These are phyloP conservation scores for Gossypium gossypioides DNA, from an alignment of 441 rosid genomes.

Conservation along the genomic window DNA sequence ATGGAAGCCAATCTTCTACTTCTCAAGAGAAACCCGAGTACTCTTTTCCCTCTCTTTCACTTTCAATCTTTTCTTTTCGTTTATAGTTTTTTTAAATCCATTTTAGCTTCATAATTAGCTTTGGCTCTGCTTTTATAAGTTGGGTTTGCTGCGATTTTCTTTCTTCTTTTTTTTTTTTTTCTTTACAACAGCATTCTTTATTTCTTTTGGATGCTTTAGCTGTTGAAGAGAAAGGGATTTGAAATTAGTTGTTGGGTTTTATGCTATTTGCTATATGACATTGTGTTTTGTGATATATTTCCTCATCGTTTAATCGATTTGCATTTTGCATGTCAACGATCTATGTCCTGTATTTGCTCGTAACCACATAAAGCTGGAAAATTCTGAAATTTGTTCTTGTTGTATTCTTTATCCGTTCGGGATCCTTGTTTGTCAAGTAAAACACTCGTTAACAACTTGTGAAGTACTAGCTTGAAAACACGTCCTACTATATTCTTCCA, in stretches of 20 bases:
- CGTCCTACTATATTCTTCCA: background rate
- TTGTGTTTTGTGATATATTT: slow-evolving; percentile 6
- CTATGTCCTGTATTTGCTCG: slow-evolving; percentile 8
- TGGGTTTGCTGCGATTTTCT: slow-evolving; percentile 2
- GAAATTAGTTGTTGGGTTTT: slow-evolving; percentile 5
- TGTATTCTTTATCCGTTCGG: background rate
- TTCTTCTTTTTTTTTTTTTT: background rate
- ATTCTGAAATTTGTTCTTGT: background rate
- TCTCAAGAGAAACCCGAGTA: slow-evolving; percentile 60
- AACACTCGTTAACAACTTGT: background rate
- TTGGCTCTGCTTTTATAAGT: slow-evolving; percentile 8
- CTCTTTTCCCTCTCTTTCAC: slow-evolving; percentile 15
- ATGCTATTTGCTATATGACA: slow-evolving; percentile 2
- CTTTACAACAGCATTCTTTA: slow-evolving; percentile 8
- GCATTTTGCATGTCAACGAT: slow-evolving; percentile 28
- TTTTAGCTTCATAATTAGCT: slow-evolving; percentile 9
- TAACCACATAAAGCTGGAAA: background rate
- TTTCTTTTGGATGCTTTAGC: slow-evolving; percentile 13
- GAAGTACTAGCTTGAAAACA: background rate
- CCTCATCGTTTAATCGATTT: background rate
- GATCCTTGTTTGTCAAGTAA: background rate
- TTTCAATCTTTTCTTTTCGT: background rate
- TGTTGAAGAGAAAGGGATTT: slow-evolving; percentile 5
- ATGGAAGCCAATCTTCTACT: slow-evolving; percentile 43
- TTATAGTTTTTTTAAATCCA: background rate